Base-by-base conservation (phyloP, 306 rosid species). In the Vicia villosa region DNA sequence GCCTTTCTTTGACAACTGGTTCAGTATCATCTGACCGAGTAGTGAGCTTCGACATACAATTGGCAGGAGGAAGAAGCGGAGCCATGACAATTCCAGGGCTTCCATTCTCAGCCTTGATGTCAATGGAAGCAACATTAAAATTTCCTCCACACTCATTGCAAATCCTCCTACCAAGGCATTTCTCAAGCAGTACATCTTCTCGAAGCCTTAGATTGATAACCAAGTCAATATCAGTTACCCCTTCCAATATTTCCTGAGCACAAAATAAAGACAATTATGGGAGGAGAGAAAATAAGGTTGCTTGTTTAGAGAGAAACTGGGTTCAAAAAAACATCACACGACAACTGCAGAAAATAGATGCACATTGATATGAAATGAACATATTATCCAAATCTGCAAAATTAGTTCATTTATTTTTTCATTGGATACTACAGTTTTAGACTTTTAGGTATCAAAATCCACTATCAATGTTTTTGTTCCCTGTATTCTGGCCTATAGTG, bases 131-230 rank as follows among this genome's bases (percentile, higher is more conserved):
- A 77, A 91, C 81, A 74, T 94, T 94, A 72, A 91, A 94, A 77
- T 83, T 89, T 28, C 85, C 85, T 50, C 96, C 88, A 43, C 99
- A 94, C 73, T 94, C 78, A 71, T 89, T 74, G 70, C 99, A 94
- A 61, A 85, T 83, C 81, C 99, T 82, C 76, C 99, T 85, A 40
- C 97, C 99, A 24, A 94, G 96, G 75, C 99, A 94, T 82, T 94
- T 94, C 81, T 87, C 91, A 51, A 94, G 80, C 80, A 94, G 74
- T 60, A 91, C 88, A 81, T 94, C 95, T 78, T 94, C 97, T 63
- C 83, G 90, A 20, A 94, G 88, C 83, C 83, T 94, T 78, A 94
- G 89, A 80, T 94, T 94, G 50, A 94, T 85, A 74, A 87, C 99
- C 85, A 91, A 72, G 74, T 94, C 99, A 58, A 94, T 83, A 83